Base-by-base conservation (phyloP, 2,329 filamentous ascomycete genomes). In the Trematosphaeria pertusa region DNA sequence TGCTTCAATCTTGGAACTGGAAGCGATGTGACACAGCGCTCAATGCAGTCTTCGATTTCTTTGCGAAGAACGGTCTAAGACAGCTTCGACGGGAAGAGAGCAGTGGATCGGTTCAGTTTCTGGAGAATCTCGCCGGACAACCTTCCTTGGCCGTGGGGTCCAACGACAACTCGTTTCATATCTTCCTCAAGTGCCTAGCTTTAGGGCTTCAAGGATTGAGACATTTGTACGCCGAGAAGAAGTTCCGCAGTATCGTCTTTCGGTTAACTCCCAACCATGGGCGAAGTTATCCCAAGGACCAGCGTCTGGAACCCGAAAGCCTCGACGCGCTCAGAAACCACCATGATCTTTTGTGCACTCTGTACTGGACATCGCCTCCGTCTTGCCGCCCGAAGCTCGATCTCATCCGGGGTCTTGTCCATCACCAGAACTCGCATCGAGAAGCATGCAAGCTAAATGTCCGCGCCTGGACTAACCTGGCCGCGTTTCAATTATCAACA, bases 191-290 rank as follows among this genome's bases (percentile, higher is more conserved):
- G 61, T 77, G 79, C 34, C 70, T 85, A 15, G 80, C 73, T 12
- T 69, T 73, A 28, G 79, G 80, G 6, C 61, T 85, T 6, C 71
- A 69, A 15, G 73, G 73, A 7, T 73, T 85, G 72, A 69, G 68
- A 11, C 44, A 64, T 14, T 43, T 71, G 0, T 80, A 81, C 53
- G 61, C 75, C 5, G 76, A 78, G 37, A 84, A 80, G 53, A 83
- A 79, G 59, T 74, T 85, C 38, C 75, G 75, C 12, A 80, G 81
- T 46, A 76, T 83, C 43, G 77, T 79, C 3, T 84, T 79, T 73
- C 78, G 83, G 18, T 74, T 81, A 18, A 74, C 84, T 22, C 83
- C 83, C 3, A 85, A 84, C 46, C 82, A 85, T 60, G 81, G 80
- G 3, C 78, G 82, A n/a, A 77, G 71, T 5, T 83, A 84, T 61